Evolutionary conservation across 2,329 filamentous ascomycete genomes (phyloP), one percentile per base, ranked within the genome.

Genomic region (Huntiella savannae): DNA sequence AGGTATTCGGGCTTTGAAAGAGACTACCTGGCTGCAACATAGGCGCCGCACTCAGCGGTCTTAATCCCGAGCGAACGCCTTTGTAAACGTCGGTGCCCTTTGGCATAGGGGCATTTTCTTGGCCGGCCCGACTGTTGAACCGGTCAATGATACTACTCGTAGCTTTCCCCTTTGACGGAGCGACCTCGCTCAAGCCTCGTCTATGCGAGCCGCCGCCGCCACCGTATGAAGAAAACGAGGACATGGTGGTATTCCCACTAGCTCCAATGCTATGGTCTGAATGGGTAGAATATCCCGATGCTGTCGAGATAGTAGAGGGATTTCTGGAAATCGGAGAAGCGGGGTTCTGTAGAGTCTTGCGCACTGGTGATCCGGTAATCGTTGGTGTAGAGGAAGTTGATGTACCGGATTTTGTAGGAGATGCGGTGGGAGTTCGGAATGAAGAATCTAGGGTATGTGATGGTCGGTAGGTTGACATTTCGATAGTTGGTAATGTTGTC

Each of bases 141-240:
- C 35, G 32, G 17, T 50, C 45, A 17, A 47, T 44, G 6, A 45
- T 47, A 15, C 49, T 42, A 10, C 36, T 40, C 5, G 49, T 41
- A 15, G 41, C 40, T 5, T 41, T 40, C 12, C 37, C 28, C 62
- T 50, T 67, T 61, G 54, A 68, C 58, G 56, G 76, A 50, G 70
- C 69, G 48, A 72, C 72, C 66, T 91, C 82, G 62, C 82, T 88
- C 60, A 77, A 71, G 50, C 82, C 82, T 58, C 84, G 75, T 60
- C 77, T 81, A 57, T 88, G 83, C 42, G 70, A 68, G 13, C 58
- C 53, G 59, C 74, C 73, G 40, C 66, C 67, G 58, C 73, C 75
- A 13, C 40, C 40, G 2, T 39, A 46, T 17, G 41, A 41, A 15
- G 43, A 49, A n/a, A 71, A 71, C 52, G 75, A 70, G 32, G 83